Evolutionary conservation across 2,329 filamentous ascomycete species (phyloP), one percentile per base, ranked within the genome.

Genomic region (Phaeosphaeria sp.): DNA sequence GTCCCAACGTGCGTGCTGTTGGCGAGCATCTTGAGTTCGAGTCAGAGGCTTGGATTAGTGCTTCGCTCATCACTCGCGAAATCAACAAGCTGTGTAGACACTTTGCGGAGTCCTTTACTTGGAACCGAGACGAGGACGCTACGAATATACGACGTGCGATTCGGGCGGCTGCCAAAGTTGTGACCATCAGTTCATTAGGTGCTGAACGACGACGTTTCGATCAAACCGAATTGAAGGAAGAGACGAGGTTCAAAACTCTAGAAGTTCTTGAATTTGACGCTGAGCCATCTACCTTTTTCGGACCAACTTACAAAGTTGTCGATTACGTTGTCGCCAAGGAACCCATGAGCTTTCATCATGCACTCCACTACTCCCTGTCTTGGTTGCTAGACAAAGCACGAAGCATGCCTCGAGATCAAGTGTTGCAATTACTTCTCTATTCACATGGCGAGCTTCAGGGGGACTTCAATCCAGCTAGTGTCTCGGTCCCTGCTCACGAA

Each of bases 11-110:
- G 46, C 87, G 96, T 60, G 95, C 94, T 2, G 87, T 97, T 21
- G 93, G 93, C 17, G 95, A 98, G 72, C 95, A 99, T 75, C 91
- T 99, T 30, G 96, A 99, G 76, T 99, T 98, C 72, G 95, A 99
- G 78, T 96, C 93, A 1, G 96, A 99, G 78, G 91, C 92, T 20
- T 99, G 95, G 95, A 98, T 99, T 52, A 96, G 92, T 56, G 94
- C 95, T 3, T 97, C 93, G 6, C 84, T 98, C 50, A 91, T 99
- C 56, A 97, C 95, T 50, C 87, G 94, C 50, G 94, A 99, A 75
- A 94, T 99, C 75, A 98, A 98, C 73, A 88, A 92, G 53, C 85
- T 98, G 39, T 97, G 94, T 71, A 86, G 93, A 62, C 90, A 95
- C 69, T 90, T 98, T 56, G 89, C 93, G 0, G 91, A 96, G 67